Percentiles rank a stretch among this genome's conserved stretches.
Evolutionary conservation across 495 filamentous ascomycete species (phyloP).

Genomic region (Podospora pseudoanserina): DNA sequence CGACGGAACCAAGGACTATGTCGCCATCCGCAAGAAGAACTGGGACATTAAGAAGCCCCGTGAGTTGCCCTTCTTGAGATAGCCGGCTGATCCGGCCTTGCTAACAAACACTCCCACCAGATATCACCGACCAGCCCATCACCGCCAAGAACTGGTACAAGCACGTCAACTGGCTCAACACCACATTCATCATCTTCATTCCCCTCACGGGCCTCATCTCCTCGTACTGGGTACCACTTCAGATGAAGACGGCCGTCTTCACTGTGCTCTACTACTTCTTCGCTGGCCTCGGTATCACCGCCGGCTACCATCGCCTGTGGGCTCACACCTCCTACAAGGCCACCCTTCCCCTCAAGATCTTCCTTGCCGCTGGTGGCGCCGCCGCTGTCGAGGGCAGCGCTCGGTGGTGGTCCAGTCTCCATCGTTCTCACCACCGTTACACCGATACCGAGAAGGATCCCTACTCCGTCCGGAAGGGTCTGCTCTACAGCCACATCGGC

Average conservation of each 20-base stretch:
- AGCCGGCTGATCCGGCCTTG: not conserved
- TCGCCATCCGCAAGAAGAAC: slow-evolving; percentile 43
- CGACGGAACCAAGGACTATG: slow-evolving; percentile 49
- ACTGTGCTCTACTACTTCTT: slow-evolving; percentile 87
- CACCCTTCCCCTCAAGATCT: slow-evolving; percentile 81
- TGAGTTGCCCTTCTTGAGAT: slow-evolving; percentile 10
- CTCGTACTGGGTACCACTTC: slow-evolving; percentile 77
- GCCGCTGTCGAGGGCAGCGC: slow-evolving; percentile 96
- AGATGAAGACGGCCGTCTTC: slow-evolving; percentile 73
- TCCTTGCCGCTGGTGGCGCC: slow-evolving; percentile 85
- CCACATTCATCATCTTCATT: slow-evolving; percentile 79
- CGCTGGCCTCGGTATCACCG: slow-evolving; percentile 79
- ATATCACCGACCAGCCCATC: slow-evolving; percentile 61
- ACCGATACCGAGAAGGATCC: slow-evolving; percentile 99
- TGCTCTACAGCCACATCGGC: slow-evolving; percentile 89
- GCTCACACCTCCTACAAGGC: slow-evolving; percentile 94
- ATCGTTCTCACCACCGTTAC: slow-evolving; percentile 97
- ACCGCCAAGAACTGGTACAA: slow-evolving; percentile 83
- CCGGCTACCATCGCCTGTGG: slow-evolving; percentile 88
- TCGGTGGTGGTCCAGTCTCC: slow-evolving; percentile 95
- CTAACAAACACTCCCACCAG: slow-evolving; percentile 19
- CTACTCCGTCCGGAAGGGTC: slow-evolving; percentile 97
- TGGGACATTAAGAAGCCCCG: slow-evolving; percentile 48
- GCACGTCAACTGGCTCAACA: slow-evolving; percentile 95
- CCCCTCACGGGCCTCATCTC: slow-evolving; percentile 72